Evolutionary conservation across 305 asterid genomes (phyloP).

Genomic region (Caryopteris hybrid): DNA sequence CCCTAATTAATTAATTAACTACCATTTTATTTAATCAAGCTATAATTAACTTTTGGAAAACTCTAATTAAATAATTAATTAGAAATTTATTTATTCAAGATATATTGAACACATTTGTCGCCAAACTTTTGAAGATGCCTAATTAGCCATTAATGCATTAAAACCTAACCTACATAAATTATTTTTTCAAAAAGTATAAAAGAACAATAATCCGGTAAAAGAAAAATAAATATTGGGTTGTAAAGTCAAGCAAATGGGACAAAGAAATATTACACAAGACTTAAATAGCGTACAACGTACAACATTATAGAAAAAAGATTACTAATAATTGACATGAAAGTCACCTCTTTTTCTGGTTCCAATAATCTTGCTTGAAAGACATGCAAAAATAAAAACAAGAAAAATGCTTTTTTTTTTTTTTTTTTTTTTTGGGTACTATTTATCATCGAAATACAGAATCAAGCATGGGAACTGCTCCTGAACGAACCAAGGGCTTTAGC

Average conservation of each 20-base stretch:
- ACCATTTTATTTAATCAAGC: no score
- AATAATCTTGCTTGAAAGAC: constrained; percentile 2
- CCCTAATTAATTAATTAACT: not conserved
- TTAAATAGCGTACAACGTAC: not conserved
- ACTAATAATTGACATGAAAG: constrained; percentile 21
- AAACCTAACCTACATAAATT: no score
- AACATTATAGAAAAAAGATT: not conserved
- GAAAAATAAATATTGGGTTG: not conserved
- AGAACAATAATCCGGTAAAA: not conserved
- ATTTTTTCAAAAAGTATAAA: no score
- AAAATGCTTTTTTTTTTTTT: not conserved
- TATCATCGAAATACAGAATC: not conserved
- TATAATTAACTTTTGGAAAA: no score
- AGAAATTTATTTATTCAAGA: no score
- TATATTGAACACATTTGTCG: no score
- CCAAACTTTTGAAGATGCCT: no score
- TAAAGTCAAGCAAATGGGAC: not conserved
- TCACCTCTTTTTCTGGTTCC: constrained; percentile 1
- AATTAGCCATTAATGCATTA: no score
- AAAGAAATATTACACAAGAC: not conserved
- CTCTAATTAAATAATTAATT: no score
- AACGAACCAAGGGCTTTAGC: constrained; percentile 63
- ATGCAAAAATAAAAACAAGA: constrained; percentile 1
- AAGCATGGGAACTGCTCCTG: constrained; percentile 45
- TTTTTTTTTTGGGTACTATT: no score